Percentiles rank a stretch among this genome's conserved stretches.
phyloP scores from a whole-genome alignment of 176 grass and related monocot species.

The Poa pratensis region DNA sequence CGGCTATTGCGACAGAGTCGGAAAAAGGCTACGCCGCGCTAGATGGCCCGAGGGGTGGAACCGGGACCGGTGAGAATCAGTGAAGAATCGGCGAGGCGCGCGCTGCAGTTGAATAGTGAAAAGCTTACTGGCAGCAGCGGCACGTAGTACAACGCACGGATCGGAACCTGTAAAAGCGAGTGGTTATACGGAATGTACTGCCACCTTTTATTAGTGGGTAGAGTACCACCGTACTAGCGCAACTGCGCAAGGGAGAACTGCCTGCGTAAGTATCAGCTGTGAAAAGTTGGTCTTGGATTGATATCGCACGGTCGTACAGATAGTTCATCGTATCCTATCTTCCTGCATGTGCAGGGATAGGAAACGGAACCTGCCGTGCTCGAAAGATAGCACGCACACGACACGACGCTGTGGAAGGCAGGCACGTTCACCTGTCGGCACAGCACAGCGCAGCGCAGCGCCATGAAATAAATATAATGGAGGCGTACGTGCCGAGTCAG shows the following conservation, averaged over 20 bases:
- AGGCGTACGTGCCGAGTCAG: conserved; percentile 4
- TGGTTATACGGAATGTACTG: conserved; percentile 17
- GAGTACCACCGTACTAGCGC: too few species aligned
- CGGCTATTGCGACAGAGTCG: conserved; percentile 15
- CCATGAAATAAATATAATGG: neutral
- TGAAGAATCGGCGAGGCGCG: neutral
- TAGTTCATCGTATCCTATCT: too few species aligned
- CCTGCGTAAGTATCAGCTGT: too few species aligned
- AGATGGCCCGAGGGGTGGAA: neutral
- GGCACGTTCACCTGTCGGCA: conserved; percentile 13
- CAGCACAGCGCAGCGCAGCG: neutral
- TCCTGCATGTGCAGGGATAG: too few species aligned
- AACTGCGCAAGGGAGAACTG: too few species aligned
- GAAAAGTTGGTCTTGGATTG: too few species aligned
- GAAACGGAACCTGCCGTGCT: neutral
- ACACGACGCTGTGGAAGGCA: neutral
- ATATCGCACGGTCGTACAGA: too few species aligned
- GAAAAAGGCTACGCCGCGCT: conserved; percentile 45
- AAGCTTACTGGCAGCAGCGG: neutral
- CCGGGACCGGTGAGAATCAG: neutral
- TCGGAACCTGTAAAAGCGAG: neutral
- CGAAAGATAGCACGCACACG: neutral
- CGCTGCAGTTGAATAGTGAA: too few species aligned
- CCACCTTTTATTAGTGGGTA: neutral
- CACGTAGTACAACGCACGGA: neutral